phyloP scores from a whole-genome alignment of 768 basidiomycete species.

The Neoboletus brunneissimus region DNA sequence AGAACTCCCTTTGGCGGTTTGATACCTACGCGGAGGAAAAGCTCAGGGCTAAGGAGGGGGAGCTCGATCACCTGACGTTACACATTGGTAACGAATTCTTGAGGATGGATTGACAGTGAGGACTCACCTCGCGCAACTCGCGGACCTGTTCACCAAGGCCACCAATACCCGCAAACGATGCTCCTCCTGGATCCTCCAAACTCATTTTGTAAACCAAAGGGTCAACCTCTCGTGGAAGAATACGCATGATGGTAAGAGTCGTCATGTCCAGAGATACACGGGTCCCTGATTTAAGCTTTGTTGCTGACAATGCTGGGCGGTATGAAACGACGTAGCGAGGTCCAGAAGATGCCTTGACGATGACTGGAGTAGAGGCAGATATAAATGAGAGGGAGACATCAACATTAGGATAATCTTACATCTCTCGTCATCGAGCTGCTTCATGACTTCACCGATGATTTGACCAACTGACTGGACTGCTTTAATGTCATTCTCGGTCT shows the following conservation, averaged over 20 bases:
- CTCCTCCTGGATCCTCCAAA: conserved; percentile 93
- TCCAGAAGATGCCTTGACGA: conserved; percentile 97
- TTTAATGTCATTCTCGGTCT: conserved; percentile 99
- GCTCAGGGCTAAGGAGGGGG: conserved; percentile 88
- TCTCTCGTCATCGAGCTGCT: conserved; percentile 95
- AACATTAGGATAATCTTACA: conserved; percentile 52
- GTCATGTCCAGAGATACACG: conserved; percentile 99
- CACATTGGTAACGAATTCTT: neutral
- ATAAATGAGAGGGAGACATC: neutral
- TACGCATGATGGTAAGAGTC: conserved; percentile 97
- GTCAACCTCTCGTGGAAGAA: conserved; percentile 95
- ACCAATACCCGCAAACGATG: conserved; percentile 95
- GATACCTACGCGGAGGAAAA: conserved; percentile 95
- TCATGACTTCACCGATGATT: conserved; percentile 98
- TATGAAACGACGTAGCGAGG: conserved; percentile 99
- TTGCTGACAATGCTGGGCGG: conserved; percentile 85
- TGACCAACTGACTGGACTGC: conserved; percentile 98
- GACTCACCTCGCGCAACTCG: conserved; percentile 84
- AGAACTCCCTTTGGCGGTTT: conserved; percentile 95
- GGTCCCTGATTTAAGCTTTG: conserved; percentile 89
- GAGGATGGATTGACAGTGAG: neutral
- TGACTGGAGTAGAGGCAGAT: conserved; percentile 51
- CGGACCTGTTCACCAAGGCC: conserved; percentile 95
- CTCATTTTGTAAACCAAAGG: conserved; percentile 99
- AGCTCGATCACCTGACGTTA: conserved; percentile 83